Base-by-base conservation (phyloP, 805 yeast genomes). In the Starmerella apis region DNA sequence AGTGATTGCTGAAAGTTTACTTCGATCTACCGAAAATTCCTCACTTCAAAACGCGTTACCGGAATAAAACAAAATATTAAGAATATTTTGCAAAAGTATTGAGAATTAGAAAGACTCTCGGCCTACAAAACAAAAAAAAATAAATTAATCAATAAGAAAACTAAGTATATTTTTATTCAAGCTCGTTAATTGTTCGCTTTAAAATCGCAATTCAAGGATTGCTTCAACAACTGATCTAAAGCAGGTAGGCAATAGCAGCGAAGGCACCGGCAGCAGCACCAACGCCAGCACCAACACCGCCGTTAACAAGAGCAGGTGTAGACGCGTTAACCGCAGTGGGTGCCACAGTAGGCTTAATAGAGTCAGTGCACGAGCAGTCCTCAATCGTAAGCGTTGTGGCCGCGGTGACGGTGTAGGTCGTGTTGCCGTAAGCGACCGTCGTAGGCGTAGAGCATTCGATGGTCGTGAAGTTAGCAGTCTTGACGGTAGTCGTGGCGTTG, bases 381-480 rank as follows among this genome's bases (percentile, higher is more conserved):
- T 78, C 78, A 65, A 78, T 73, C 59, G 71, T 72, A 52, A 82
- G 61, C 51, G 73, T 68, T 60, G 90, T 83, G 51, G 88, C 68
- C 58, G 64, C 71, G 14, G 58, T 51, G 27, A 58, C 59, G 20
- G 66, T 65, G 56, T 51, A 56, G 43, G 56, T 49, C 65, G 86
- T 86, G 48, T 43, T 46, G 36, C 57, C 59, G 52, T 51, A 52
- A 39, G 59, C 47, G 47, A 60, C 38, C 27, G 61, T 56, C 31
- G 63, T 60, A 31, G 62, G 58, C 44, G 47, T 51, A 23, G 61
- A 54, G 59, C 63, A 60, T 53, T 51, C 58, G 44, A 53, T 53
- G 45, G 63, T 60, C 50, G 63, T 60, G 53, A 47, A 51, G 33
- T 42, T 54, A 47, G 57, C 59, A n/a, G 44, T 43, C 50, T 51